Evolutionary conservation across 164 flowering plant genomes (phyloP), one percentile per base, ranked within the genome.

Genomic region (Warburgia ugandensis): DNA sequence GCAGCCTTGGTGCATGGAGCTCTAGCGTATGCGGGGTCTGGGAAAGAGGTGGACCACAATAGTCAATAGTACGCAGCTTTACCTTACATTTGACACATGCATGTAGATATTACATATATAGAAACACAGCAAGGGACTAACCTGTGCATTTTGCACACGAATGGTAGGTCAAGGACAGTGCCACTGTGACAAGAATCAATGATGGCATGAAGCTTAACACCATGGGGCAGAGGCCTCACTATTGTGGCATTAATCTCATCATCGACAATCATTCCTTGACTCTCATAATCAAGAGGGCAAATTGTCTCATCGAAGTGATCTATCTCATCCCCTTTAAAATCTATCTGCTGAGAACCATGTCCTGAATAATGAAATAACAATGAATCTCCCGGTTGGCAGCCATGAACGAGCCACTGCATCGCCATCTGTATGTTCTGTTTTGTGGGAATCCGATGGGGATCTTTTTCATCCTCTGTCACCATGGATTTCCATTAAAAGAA

Each of bases 231-330:
- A 29, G 96, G 90, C 62, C 75, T 77, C 30, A 84, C 94, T 56
- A 84, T 71, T 14, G 90, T 44, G 53, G 75, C 69, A 69, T 87
- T 87, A 46, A 87, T 82, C 65, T 87, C 96, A 64, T 87, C 94
- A 68, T 87, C 96, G 55, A 84, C 83, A 56, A 87, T 79, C 94
- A 84, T 84, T 43, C 96, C 96, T 61, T 87, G 86, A 30, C 86
- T 84, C 71, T 82, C 84, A 63, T 74, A 87, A 67, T 87, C 94
- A 48, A 84, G 50, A 13, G 96, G 96, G 47, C 90, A 84, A 12
- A 87, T 63, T 6, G 94, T 84, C 74, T 87, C 96, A 71, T 87
- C 96, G 57, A 74, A 87, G 50, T 94, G 94, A 76, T 87, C 96
- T 58, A 77, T 73, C 71, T 87, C 96, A 57, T 84, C 96, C 20